A percentile compares a stretch with the other conserved stretches of the same genome.
Evolutionary conservation across 345 rosid species (phyloP).

Genomic region (Eucalyptus paniculata): DNA sequence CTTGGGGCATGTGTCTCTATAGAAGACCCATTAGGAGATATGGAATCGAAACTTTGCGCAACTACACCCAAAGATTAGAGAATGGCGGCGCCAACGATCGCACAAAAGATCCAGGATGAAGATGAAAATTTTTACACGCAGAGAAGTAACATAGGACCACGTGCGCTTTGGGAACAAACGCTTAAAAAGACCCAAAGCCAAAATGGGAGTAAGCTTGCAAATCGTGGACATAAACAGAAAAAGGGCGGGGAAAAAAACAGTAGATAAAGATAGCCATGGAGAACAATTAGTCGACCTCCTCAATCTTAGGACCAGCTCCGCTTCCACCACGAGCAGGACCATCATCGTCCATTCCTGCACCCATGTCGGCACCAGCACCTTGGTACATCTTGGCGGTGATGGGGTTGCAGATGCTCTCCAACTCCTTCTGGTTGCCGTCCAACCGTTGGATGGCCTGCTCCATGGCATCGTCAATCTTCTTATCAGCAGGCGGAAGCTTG

Average conservation of each 20-base stretch:
- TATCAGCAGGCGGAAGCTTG: constrained; percentile 43
- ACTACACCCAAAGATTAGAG: background rate
- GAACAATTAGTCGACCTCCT: constrained; percentile 32
- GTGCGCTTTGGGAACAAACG: background rate
- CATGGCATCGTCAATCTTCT: constrained; percentile 53
- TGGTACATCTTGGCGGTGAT: constrained; percentile 77
- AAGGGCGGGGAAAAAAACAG: background rate
- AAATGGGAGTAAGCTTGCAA: background rate
- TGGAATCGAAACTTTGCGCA: background rate
- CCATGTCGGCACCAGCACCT: constrained; percentile 59
- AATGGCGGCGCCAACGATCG: background rate
- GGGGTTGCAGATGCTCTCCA: constrained; percentile 78
- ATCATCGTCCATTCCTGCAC: too few relatives aligned
- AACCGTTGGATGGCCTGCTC: constrained; percentile 63
- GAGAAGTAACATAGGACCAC: background rate
- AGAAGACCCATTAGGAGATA: background rate
- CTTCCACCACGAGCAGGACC: constrained; percentile 29
- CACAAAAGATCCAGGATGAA: background rate
- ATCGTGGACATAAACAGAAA: background rate
- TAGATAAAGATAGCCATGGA: background rate
- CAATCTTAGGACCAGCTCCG: constrained; percentile 71
- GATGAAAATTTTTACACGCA: background rate
- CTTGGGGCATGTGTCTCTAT: background rate
- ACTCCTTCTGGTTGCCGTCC: constrained; percentile 69
- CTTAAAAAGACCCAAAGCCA: background rate